Conservation (phyloP, 257 asterid species). For the Primulina eburnea region DNA sequence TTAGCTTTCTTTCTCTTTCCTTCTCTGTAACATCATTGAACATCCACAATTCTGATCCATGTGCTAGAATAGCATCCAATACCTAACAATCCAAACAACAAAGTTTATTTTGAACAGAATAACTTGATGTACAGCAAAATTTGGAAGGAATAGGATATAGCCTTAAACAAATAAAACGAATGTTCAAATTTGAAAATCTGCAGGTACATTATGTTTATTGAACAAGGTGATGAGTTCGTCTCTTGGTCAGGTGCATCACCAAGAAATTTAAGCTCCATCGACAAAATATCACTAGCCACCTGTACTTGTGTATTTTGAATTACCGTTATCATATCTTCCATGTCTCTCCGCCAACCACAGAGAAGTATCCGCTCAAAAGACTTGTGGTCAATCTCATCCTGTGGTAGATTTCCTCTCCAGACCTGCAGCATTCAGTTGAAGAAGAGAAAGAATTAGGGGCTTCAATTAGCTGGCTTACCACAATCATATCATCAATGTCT, state of each 20-base stretch:
- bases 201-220: slow-evolving; percentile 22
- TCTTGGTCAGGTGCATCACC: slow-evolving; percentile 29
- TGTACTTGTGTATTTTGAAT: slow-evolving; percentile 37
- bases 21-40: slow-evolving; percentile 80
- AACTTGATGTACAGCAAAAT: slow-evolving; percentile 3
- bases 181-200: slow-evolving; percentile 24
- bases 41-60: slow-evolving; percentile 86
- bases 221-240: slow-evolving; percentile 28
- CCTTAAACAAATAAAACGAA: slow-evolving; percentile 8
- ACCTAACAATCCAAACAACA: slow-evolving; percentile 45
- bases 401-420: slow-evolving; percentile 63
- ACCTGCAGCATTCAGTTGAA: slow-evolving; percentile 84
- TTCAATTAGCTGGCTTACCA: slow-evolving; percentile 67
- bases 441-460: slow-evolving; percentile 70
- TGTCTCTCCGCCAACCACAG: slow-evolving; percentile 95
- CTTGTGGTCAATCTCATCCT: slow-evolving; percentile 55
- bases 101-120: slow-evolving; percentile 15
- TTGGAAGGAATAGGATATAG: slow-evolving; percentile 6
- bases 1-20: slow-evolving; percentile 72
- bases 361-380: slow-evolving; percentile 79
- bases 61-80: slow-evolving; percentile 83
- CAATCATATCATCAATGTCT: slow-evolving; percentile 97
- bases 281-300: slow-evolving; percentile 37
- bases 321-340: slow-evolving; percentile 95
- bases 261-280: slow-evolving; percentile 29